These are phyloP conservation scores for Prunella vulgaris DNA, from an alignment of 257 asterid genomes.

Conservation along the genomic window DNA sequence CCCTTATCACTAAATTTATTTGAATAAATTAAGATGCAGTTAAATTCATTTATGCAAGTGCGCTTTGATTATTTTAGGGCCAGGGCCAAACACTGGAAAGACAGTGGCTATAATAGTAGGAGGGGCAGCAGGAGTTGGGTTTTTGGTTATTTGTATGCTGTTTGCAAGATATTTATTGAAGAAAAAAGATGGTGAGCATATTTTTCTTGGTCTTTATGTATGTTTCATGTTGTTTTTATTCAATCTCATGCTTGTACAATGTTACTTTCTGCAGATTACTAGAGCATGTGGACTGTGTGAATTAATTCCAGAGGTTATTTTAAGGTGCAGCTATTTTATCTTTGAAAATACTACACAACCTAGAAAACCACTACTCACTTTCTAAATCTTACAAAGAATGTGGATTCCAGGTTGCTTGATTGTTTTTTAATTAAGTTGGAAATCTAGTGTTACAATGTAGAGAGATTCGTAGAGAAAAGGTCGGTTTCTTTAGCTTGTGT, in stretches of 20 bases:
- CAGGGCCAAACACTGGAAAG: conserved; percentile 79
- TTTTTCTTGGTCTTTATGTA: neutral
- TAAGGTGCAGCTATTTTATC: conserved; percentile 14
- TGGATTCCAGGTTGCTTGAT: conserved; percentile 18
- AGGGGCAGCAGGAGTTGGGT: conserved; percentile 99
- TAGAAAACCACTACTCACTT: conserved; percentile 24
- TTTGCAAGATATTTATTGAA: conserved; percentile 73
- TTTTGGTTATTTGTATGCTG: conserved; percentile 72
- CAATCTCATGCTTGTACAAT: conserved; percentile 13
- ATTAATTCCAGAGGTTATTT: conserved; percentile 2
- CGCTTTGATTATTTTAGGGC: conserved; percentile 43
- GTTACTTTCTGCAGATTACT: conserved; percentile 38
- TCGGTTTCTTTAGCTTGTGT: conserved; percentile 36
- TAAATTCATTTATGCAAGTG: conserved; percentile 27
- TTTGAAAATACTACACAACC: conserved; percentile 33
- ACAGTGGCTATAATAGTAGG: conserved; percentile 96
- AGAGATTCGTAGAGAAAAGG: neutral
- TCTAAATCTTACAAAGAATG: conserved; percentile 8
- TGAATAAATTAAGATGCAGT: conserved; percentile 7
- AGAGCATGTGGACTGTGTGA: conserved; percentile 8
- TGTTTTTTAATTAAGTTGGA: conserved; percentile 22
- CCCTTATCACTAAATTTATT: conserved; percentile 28
- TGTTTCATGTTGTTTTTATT: neutral
- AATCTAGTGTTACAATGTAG: conserved; percentile 8
- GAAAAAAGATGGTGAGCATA: conserved; percentile 81